These are phyloP conservation scores for Candolleomyces aberdarensis DNA, from an alignment of 768 basidiomycete genomes.

Conservation along the genomic window DNA sequence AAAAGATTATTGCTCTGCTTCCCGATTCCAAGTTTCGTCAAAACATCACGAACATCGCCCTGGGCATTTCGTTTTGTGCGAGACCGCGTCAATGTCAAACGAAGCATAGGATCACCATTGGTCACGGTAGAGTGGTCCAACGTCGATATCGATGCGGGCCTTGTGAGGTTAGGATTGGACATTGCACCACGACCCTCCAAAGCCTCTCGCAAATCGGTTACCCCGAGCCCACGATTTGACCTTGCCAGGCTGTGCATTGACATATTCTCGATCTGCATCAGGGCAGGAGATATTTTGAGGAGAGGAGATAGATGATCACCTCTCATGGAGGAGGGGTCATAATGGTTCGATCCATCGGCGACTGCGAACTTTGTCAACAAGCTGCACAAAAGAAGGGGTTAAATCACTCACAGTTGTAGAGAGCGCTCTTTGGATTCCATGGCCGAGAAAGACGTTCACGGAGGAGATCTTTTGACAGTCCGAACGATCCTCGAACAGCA, in stretches of 20 bases:
- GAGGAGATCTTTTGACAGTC: constrained; percentile 56
- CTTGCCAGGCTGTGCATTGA: constrained; percentile 83
- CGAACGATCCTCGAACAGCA: constrained; percentile 60
- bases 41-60: constrained; percentile 75
- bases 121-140: constrained; percentile 62
- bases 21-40: constrained; percentile 81
- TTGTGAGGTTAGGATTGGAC: constrained; percentile 69
- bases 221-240: constrained; percentile 78
- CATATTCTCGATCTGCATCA: constrained; percentile 90
- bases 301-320: constrained; percentile 72
- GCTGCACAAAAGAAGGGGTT: constrained; percentile 1
- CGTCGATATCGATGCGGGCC: constrained; percentile 69
- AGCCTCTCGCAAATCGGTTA: constrained; percentile 85
- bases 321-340: constrained; percentile 52
- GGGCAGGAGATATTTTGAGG: constrained; percentile 75
- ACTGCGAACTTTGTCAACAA: constrained; percentile 31
- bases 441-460: constrained; percentile 47
- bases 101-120: constrained; percentile 45
- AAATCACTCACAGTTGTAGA: constrained; percentile 65
- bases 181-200: constrained; percentile 81
- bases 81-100: constrained; percentile 41
- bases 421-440: constrained; percentile 77
- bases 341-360: constrained; percentile 48
- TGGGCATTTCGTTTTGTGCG: constrained; percentile 39
- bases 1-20: constrained; percentile 62